Evolutionary conservation across 108 stramenopile species (phyloP).

Genomic region (Skeletonema tropicum): DNA sequence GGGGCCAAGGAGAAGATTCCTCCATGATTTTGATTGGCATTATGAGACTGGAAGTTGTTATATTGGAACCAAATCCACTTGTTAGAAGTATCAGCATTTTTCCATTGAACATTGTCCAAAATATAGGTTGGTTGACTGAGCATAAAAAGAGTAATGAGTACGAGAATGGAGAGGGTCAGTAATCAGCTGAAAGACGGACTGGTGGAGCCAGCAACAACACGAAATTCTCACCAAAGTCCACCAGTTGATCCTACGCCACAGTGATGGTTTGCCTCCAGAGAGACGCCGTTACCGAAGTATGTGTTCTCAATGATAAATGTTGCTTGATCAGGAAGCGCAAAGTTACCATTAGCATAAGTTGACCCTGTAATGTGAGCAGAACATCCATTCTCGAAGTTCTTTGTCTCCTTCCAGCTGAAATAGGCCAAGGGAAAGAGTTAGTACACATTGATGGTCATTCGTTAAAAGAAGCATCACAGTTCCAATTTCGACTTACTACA

Average conservation of each 20-base stretch:
- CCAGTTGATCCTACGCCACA: conserved; percentile 65
- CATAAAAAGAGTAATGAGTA: too few species aligned
- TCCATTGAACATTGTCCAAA: conserved; percentile 53
- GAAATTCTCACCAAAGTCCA: conserved; percentile 20
- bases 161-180: too few species aligned
- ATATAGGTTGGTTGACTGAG: conserved; percentile 53
- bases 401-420: conserved; percentile 62
- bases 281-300: conserved; percentile 37
- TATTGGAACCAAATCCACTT: conserved; percentile 35
- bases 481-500: conserved; percentile 21
- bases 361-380: conserved; percentile 51
- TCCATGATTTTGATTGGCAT: conserved; percentile 29
- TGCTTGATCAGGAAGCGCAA: conserved; percentile 66
- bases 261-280: conserved; percentile 66
- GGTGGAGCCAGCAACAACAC: too few species aligned
- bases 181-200: too few species aligned
- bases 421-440: not conserved
- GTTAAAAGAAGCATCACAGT: not conserved
- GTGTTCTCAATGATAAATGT: conserved; percentile 66
- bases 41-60: not conserved
- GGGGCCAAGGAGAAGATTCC: conserved; percentile 61
- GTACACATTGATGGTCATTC: not conserved
- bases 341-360: conserved; percentile 47
- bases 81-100: conserved; percentile 3
- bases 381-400: conserved; percentile 65